A percentile compares a stretch with the other conserved stretches of the same genome.
Evolutionary conservation across 352 stramenopile species (phyloP).

Genomic region (Pythium coloratum): DNA sequence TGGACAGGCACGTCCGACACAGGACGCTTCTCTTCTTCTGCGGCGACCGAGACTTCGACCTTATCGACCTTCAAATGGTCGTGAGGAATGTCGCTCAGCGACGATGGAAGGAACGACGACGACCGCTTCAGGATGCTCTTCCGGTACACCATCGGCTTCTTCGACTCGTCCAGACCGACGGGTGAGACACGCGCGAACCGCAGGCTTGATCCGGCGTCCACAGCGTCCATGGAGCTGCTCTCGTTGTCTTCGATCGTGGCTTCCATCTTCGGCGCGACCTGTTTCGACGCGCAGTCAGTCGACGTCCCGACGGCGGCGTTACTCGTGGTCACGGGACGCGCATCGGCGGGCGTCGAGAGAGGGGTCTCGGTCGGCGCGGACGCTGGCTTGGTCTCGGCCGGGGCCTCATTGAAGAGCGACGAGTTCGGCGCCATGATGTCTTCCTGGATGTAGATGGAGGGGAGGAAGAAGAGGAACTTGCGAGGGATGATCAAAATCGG

Average conservation of each 20-base stretch:
- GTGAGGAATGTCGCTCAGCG: slow-evolving; percentile 19
- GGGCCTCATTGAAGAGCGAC: slow-evolving; percentile 63
- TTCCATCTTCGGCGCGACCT: slow-evolving; percentile 33
- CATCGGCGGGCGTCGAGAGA: slow-evolving; percentile 29
- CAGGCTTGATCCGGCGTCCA: slow-evolving; percentile 18
- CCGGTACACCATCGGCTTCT: slow-evolving; percentile 48
- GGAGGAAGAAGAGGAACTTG: slow-evolving; percentile 11
- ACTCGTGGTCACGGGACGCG: slow-evolving; percentile 31
- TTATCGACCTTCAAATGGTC: slow-evolving; percentile 22
- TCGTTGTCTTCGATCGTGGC: slow-evolving; percentile 22
- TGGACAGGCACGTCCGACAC: slow-evolving; percentile 43
- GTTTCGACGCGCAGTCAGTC: slow-evolving; percentile 32
- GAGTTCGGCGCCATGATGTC: slow-evolving; percentile 59
- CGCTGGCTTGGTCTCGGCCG: slow-evolving; percentile 37
- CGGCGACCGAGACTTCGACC: slow-evolving; percentile 6
- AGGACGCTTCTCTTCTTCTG: slow-evolving; percentile 14
- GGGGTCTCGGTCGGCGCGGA: slow-evolving; percentile 42
- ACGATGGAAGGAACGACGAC: slow-evolving; percentile 43
- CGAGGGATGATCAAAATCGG: slow-evolving; percentile 35
- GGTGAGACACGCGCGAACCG: slow-evolving; percentile 47
- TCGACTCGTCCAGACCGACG: slow-evolving; percentile 47
- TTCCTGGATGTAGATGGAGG: not conserved
- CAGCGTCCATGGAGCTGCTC: slow-evolving; percentile 13
- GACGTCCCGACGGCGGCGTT: slow-evolving; percentile 23
- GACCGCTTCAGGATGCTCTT: slow-evolving; percentile 79